phyloP scores from a whole-genome alignment of 2,329 filamentous ascomycete species.

The Aschersonia sp. region DNA sequence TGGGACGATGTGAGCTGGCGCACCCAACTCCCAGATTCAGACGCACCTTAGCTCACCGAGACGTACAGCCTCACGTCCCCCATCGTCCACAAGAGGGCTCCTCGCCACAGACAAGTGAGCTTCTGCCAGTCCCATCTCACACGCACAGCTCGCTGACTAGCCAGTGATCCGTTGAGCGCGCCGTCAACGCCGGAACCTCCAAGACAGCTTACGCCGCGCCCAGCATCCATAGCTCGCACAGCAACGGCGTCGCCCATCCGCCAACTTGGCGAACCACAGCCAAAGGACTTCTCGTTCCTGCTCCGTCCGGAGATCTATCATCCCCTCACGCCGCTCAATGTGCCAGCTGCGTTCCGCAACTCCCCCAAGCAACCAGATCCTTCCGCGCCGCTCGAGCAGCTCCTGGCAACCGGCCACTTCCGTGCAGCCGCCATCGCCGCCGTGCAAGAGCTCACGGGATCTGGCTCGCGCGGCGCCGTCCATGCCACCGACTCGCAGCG shows the following conservation, averaged over 20 bases:
- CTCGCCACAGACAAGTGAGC: constrained; percentile 6
- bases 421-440: constrained; percentile 61
- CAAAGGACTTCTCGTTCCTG: constrained; percentile 67
- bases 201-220: constrained; percentile 8
- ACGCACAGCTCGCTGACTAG: background rate
- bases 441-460: constrained; percentile 43
- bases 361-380: constrained; percentile 48
- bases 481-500: constrained; percentile 42
- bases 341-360: constrained; percentile 53
- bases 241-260: constrained; percentile 13
- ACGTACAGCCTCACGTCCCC: constrained; percentile 6
- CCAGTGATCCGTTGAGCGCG: constrained; percentile 1
- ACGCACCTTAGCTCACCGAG: background rate
- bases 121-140: background rate
- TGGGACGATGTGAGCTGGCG: constrained; percentile 4
- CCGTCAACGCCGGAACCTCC: constrained; percentile 4
- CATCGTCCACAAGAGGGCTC: constrained; percentile 5
- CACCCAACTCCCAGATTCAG: background rate
- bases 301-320: constrained; percentile 74
- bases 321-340: constrained; percentile 49
- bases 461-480: constrained; percentile 25
- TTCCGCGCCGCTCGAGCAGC: constrained; percentile 49
- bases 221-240: constrained; percentile 7
- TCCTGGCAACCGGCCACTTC: constrained; percentile 64
- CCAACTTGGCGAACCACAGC: constrained; percentile 14